A percentile compares a stretch with the other conserved stretches of the same genome.
Evolutionary conservation across 495 filamentous ascomycete genomes (phyloP).

Genomic region (Bathelium albidoporum): DNA sequence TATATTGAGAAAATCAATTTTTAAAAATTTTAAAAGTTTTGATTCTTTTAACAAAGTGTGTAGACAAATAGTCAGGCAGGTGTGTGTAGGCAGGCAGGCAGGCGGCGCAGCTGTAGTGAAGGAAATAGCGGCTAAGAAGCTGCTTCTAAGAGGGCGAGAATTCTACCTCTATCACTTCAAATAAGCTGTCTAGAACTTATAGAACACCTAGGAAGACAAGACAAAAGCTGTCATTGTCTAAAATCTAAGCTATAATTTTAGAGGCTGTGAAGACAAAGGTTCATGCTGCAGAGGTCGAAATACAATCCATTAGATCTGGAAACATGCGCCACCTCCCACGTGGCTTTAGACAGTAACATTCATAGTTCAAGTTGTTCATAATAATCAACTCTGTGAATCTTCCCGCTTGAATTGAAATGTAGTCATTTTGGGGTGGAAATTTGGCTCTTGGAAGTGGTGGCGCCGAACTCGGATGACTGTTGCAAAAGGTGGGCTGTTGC

Average conservation of each 20-base stretch:
- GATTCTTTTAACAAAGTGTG: too few relatives aligned
- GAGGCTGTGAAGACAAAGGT: neutral
- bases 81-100: too few relatives aligned
- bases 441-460: neutral
- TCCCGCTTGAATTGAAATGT: neutral
- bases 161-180: neutral
- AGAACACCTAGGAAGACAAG: neutral
- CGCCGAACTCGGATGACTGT: neutral
- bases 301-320: neutral
- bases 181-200: neutral
- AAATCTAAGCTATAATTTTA: neutral
- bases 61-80: too few relatives aligned
- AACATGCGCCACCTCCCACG: neutral
- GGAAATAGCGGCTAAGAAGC: neutral
- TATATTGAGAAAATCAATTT: too few relatives aligned
- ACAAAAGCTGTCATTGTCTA: neutral
- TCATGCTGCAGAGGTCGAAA: neutral
- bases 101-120: neutral
- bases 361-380: neutral
- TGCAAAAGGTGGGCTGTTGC: neutral
- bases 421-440: constrained; percentile 8
- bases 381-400: neutral
- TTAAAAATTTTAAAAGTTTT: too few relatives aligned
- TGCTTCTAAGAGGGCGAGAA: neutral
- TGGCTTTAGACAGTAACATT: neutral